phyloP scores from a whole-genome alignment of 192 early-diverging fungal genomes.

The Rhizophagus sp. region DNA sequence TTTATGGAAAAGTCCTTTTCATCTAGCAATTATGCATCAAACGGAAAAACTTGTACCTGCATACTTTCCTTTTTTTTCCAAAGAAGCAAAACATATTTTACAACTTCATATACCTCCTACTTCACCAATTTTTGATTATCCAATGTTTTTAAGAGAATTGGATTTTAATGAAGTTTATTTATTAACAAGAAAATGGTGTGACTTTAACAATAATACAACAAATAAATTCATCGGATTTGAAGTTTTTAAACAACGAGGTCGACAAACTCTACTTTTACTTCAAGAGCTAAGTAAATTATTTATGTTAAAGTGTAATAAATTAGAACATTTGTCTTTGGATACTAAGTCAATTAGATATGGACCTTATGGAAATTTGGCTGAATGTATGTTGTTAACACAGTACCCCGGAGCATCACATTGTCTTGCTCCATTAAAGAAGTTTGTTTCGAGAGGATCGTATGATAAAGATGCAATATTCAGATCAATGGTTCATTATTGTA shows the following conservation, averaged over 20 bases:
- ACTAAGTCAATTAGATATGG: neutral
- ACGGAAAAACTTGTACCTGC: neutral
- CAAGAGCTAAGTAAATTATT: neutral
- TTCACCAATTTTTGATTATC: neutral
- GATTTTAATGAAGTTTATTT: neutral
- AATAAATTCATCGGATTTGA: neutral
- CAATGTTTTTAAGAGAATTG: neutral
- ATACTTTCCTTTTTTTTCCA: neutral
- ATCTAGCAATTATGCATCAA: neutral
- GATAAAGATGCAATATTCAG: neutral
- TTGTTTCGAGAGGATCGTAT: neutral
- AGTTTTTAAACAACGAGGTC: neutral
- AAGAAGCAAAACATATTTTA: neutral
- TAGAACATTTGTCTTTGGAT: neutral
- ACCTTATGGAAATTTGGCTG: neutral
- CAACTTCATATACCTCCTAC: neutral
- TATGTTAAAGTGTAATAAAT: neutral
- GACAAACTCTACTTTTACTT: neutral
- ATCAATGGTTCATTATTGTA: neutral
- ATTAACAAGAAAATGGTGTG: neutral
- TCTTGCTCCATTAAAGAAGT: neutral
- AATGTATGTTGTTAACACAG: neutral
- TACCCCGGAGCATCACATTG: neutral
- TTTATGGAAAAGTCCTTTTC: conserved; percentile 5
- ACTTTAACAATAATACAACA: neutral